Base-by-base conservation (phyloP, 2,329 filamentous ascomycete genomes). In the Dothistroma pini region DNA sequence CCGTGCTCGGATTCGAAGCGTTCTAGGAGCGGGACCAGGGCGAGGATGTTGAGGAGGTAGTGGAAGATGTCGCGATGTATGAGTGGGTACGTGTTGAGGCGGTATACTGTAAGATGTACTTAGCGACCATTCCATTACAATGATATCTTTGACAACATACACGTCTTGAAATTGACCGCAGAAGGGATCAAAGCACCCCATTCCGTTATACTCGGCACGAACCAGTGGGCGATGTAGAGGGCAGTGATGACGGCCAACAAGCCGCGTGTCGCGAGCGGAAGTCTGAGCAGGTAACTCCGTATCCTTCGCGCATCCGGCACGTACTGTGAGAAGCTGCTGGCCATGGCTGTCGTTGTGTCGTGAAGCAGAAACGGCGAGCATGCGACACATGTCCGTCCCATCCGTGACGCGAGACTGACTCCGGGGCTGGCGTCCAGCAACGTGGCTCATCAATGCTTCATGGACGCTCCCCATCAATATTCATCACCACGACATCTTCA, bases 1-100 rank as follows among this genome's bases (percentile, higher is more conserved):
- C 95, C 95, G 75, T 96, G 87, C 75, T 97, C 93, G 64, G 86
- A 84, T 79, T 99, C 95, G 76, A 97, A 99, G 63, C 93, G 86
- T 77, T 97, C 93, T 75, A 99, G 79, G 56, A 99, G 80, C n/a
- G 95, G 95, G 44, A 88, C 87, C 64, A 97, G 75, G 22, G 91
- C 90, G 65, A 96, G 56, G 25, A 91, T 75, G 76, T 97, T 96
- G 72, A 96, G 79, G 57, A 93, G 71, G 63, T 88, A 83, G 76
- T 97, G 95, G 69, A 96, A 80, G 74, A 96, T 83, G 69, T 89
- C 89, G 50, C 86, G 76, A 74, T 99, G 95, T 62, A 97, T 86
- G 59, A 99, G 80, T 0, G 93, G 91, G 72, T 91, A 99, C 0
- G 93, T 96, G 74, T 96, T 97, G 38, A 96, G 83, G 63, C 95